Evolutionary conservation across 768 basidiomycete species (phyloP), one percentile per base, ranked within the genome.

Genomic region (Leucocoprinus sp.): DNA sequence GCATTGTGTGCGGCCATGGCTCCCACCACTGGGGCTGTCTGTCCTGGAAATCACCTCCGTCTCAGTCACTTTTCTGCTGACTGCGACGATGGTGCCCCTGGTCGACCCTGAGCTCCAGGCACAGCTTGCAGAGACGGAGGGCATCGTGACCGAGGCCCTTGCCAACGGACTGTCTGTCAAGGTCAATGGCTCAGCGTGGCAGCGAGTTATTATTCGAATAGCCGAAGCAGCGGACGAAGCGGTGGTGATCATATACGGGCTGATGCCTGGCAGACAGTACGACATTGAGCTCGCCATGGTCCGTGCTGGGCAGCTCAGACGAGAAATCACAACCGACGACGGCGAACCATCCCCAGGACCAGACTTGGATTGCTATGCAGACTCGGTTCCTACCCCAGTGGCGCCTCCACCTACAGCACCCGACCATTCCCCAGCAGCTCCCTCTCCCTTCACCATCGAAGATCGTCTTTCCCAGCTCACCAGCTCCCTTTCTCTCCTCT

Each of bases 191-290:
- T 70, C 80, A 4, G 76, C 75, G 3, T 92, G 89, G 89, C 78
- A 82, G 56, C 71, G 81, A 41, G 84, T 88, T 18, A 75, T 89
- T 56, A 78, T 88, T 46, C 78, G 82, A 43, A 78, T 89, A 50
- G 82, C 87, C 57, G 88, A 92, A 35, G 75, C 78, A 43, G 72
- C 74, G 0, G 91, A 93, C 53, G 86, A 95, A 57, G 93, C 90
- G 0, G 78, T 93, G 45, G 89, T 96, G 42, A 87, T 95, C 48
- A 77, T 97, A 21, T 93, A 91, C 49, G 90, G 89, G 1, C 70
- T 97, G 37, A 76, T 86, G 68, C 92, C 91, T 3, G 87, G 87
- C 1, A 75, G 87, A 45, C 86, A 89, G 58, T 96, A 96, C 55
- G 91, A 96, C 56, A 81, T 96, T 42, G 87, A 92, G 56, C 67